Base-by-base conservation (phyloP, 345 rosid species). In the Moricandia moricandioides region DNA sequence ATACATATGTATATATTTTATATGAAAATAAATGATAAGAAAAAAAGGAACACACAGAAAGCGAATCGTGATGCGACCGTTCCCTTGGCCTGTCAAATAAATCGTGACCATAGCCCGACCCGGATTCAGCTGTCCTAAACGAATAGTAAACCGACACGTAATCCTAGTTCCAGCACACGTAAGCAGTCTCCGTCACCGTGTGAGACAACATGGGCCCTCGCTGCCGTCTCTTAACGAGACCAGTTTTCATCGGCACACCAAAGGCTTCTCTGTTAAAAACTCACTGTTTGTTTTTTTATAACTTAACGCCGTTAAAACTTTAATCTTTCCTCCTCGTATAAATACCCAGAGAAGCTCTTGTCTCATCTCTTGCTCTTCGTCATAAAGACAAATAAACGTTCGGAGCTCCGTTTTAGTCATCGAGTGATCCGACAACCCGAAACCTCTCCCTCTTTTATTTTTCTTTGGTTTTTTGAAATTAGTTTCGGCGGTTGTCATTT, bases 121-220 rank as follows among this genome's bases (percentile, higher is more conserved):
- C 81, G 81, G 80, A 67, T 78, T 78, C 78, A 78, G 73, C 78
- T 67, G 65, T 72, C 33, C 13, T 1, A 0, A 16, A 0, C 84
- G 82, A 86, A 82, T 82, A 6, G 9, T 0, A 7, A 0, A 0
- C 0, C 11, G 84, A 84, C 91, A 88, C 87, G 83, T 85, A 39
- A 0, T 0, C 79, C 51, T 45, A 45, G 51, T 78, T 71, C 54
- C 27, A 0, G 24, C 70, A 84, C 89, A 86, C 86, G 89, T 81
- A 84, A 85, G 89, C 89, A 59, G 76, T 75, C 77, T 37, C 63
- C 62, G 49, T 39, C 82, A 89, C 91, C 70, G 60, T 49, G 26
- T 59, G 51, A 31, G 74, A 78, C 81, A 78, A 86, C 40, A 78
- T 79, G 86, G 92, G 84, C 70, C 89, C 94, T 59, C 9, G n/a